Conservation (phyloP, 129 eudicot species). For the Logfia minima region DNA sequence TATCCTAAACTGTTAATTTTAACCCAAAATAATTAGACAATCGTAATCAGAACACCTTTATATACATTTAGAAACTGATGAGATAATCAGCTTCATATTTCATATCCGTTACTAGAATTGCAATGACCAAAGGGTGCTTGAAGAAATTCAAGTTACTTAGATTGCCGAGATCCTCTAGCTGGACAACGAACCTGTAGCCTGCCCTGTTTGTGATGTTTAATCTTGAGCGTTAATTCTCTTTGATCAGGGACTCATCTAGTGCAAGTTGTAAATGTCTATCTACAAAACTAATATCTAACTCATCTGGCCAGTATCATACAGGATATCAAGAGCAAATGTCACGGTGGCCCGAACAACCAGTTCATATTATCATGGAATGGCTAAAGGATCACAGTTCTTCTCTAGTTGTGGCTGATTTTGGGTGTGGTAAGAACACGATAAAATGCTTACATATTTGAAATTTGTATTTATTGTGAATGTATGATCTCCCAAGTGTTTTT, state of each 20-base stretch:
- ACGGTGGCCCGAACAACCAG: slow-evolving; percentile 95
- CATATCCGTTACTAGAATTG: not conserved
- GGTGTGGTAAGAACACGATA: slow-evolving; percentile 66
- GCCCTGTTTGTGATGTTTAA: not conserved
- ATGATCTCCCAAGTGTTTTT: not conserved
- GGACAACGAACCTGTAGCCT: not conserved
- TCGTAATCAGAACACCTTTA: no score
- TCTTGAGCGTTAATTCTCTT: not conserved
- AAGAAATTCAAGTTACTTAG: not conserved
- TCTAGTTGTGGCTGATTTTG: slow-evolving; percentile 89
- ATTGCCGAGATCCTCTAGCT: slow-evolving; percentile 1
- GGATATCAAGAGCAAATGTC: slow-evolving; percentile 99
- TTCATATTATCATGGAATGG: slow-evolving; percentile 79
- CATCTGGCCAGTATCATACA: slow-evolving; percentile 77
- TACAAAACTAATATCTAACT: slow-evolving; percentile 27
- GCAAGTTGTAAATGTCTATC: not conserved
- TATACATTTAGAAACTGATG: no score
- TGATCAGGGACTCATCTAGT: not conserved
- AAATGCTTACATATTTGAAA: not conserved
- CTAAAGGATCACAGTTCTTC: slow-evolving; percentile 72
- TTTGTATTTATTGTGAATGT: slow-evolving; percentile 13
- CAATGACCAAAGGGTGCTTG: slow-evolving; percentile 1
- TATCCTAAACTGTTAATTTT: not conserved
- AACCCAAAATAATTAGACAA: not conserved
- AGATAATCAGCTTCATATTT: no score